These are phyloP conservation scores for Zygoascus flipseniorum DNA, from an alignment of 805 yeast species.

Conservation along the genomic window DNA sequence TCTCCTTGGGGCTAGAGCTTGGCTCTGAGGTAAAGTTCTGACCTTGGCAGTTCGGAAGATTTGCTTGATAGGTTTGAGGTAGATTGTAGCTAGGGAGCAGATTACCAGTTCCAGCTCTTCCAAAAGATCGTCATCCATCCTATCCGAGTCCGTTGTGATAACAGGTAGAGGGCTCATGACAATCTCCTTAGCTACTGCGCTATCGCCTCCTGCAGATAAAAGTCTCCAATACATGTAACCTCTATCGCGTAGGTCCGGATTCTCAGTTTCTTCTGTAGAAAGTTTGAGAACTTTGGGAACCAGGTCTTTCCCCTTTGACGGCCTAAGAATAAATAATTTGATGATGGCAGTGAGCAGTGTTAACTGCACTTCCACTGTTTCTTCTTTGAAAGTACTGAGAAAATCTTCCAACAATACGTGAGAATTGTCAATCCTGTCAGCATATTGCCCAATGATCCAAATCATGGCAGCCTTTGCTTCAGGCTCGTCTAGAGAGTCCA, in stretches of 20 bases:
- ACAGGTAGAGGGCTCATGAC: slow-evolving; percentile 54
- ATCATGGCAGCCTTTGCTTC: slow-evolving; percentile 71
- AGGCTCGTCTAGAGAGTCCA: slow-evolving; percentile 56
- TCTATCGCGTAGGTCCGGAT: slow-evolving; percentile 82
- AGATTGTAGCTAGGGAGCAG: slow-evolving; percentile 76
- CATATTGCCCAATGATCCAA: slow-evolving; percentile 79
- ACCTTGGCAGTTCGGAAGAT: slow-evolving; percentile 62
- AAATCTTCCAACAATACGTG: slow-evolving; percentile 36
- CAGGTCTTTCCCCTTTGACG: slow-evolving; percentile 45
- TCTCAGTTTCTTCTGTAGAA: slow-evolving; percentile 66
- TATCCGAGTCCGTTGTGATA: slow-evolving; percentile 58
- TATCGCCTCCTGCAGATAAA: slow-evolving; percentile 35
- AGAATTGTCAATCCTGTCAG: slow-evolving; percentile 38
- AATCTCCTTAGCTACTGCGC: slow-evolving; percentile 41
- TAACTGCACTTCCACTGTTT: slow-evolving; percentile 65
- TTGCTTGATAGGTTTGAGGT: slow-evolving; percentile 72
- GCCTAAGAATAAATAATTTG: slow-evolving; percentile 53
- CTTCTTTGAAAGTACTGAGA: slow-evolving; percentile 45
- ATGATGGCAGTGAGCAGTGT: slow-evolving; percentile 66
- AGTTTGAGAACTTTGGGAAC: slow-evolving; percentile 51
- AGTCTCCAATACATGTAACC: slow-evolving; percentile 83
- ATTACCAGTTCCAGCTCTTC: slow-evolving; percentile 79
- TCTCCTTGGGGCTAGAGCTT: slow-evolving; percentile 33
- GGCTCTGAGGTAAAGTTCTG: slow-evolving; percentile 41
- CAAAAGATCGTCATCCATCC: slow-evolving; percentile 56